These are phyloP conservation scores for Cephaloascus fragrans DNA, from an alignment of 805 yeast species.

Conservation along the genomic window DNA sequence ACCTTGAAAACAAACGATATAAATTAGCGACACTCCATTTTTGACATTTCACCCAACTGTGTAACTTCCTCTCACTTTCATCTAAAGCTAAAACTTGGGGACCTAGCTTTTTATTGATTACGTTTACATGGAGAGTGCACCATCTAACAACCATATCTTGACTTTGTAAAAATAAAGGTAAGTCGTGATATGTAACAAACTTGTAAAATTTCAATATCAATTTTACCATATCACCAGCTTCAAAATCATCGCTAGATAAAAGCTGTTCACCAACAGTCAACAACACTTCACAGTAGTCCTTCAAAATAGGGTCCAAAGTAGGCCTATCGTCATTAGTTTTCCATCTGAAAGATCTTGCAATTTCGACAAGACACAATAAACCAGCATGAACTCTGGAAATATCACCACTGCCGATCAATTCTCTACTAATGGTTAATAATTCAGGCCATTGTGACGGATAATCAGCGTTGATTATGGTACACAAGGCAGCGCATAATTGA, in stretches of 20 bases:
- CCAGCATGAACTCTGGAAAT: constrained; percentile 49
- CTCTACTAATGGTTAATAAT: constrained; percentile 35
- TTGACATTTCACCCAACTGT: constrained; percentile 59
- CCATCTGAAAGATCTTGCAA: constrained; percentile 68
- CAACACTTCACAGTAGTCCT: constrained; percentile 54
- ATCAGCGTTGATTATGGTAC: constrained; percentile 35
- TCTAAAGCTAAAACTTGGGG: constrained; percentile 37
- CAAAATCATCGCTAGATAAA: constrained; percentile 13
- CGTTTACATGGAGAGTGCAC: constrained; percentile 67
- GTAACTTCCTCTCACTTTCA: constrained; percentile 35
- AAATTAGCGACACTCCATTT: constrained; percentile 87
- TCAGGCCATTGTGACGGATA: constrained; percentile 40
- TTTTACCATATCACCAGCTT: constrained; percentile 62
- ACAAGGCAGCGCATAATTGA: constrained; percentile 43
- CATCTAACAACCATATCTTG: constrained; percentile 47
- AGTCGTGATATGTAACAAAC: constrained; percentile 60
- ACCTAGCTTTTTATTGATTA: constrained; percentile 55
- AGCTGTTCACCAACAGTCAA: constrained; percentile 54
- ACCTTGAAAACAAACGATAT: constrained; percentile 60
- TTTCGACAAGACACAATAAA: constrained; percentile 57
- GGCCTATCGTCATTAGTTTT: constrained; percentile 41
- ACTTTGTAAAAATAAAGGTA: constrained; percentile 56
- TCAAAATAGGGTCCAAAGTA: constrained; percentile 44
- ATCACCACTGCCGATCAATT: constrained; percentile 31
- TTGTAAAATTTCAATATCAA: constrained; percentile 69